Base-by-base conservation (phyloP, 2,329 filamentous ascomycete species). In the Nemania serpens region DNA sequence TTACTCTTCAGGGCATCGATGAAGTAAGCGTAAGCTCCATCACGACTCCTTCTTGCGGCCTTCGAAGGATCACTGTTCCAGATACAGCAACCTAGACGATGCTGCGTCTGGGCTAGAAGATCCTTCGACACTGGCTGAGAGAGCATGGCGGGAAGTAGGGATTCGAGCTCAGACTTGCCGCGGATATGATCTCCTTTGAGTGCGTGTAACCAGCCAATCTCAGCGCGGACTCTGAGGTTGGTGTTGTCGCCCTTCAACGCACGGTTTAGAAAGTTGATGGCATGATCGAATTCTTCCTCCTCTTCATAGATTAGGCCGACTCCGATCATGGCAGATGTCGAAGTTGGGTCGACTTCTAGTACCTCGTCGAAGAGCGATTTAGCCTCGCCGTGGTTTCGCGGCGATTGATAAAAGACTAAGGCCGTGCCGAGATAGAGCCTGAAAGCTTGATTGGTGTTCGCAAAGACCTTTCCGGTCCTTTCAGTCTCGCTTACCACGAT, bases 301-400 rank as follows among this genome's bases (percentile, higher is more conserved):
- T 98, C 95, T 75, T 97, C 93, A 48, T 93, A 89, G 42, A 99
- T 94, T 22, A 98, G 77, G 1, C 95, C 96, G 36, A 97, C 87
- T 0, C 95, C 95, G 47, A 98, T 91, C 63, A 99, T 80, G 2
- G 93, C 93, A 33, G 87, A 79, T 0, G 93, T 96, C 0, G 90
- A 93, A 2, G 85, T 86, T 1, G 88, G 83, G 58, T 96, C 92
- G 25, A 90, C 85, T 49, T 85, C 80, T 0, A 99, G 81, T 5
- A 98, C 90, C 33, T 84, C 84, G 68, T 97, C 88, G 68, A 99
- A 98, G 0, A 97, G 81, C n/a, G 77, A 76, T 72, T 91, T 94
- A 2, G 95, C 93, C 77, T 98, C 94, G 17, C 88, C 83, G 68
- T 99, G 95, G 71, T 98, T 88, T 62, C 91, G 87, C 0, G 95